These are phyloP conservation scores for Parafenestella ontariensis DNA, from an alignment of 2,329 filamentous ascomycete genomes.

Conservation along the genomic window DNA sequence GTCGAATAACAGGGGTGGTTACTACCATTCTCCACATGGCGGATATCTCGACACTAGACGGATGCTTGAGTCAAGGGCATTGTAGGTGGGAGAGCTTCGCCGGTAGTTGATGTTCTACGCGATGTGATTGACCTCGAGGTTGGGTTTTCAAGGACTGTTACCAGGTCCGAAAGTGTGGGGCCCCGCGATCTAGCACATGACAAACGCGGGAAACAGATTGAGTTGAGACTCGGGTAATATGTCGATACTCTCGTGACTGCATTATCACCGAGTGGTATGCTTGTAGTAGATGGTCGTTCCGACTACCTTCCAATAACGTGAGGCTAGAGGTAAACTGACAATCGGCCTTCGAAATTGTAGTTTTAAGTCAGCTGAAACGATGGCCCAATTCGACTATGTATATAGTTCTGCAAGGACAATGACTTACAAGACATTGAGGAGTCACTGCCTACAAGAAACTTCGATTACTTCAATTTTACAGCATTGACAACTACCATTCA, in stretches of 20 bases:
- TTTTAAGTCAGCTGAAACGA: neutral
- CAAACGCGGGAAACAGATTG: neutral
- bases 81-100: neutral
- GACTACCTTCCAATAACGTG: neutral
- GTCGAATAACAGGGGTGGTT: neutral
- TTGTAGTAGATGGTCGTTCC: neutral
- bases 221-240: neutral
- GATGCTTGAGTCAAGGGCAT: neutral
- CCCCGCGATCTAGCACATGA: neutral
- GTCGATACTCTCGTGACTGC: slow-evolving; percentile 1
- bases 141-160: neutral
- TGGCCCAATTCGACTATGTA: neutral
- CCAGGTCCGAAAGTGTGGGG: neutral
- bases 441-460: neutral
- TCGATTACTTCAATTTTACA: neutral
- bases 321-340: neutral
- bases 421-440: neutral
- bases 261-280: neutral
- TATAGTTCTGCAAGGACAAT: neutral
- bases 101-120: slow-evolving; percentile 1
- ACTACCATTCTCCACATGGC: neutral
- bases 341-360: neutral
- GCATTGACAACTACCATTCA: neutral
- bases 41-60: neutral
- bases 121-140: neutral